Evolutionary conservation across 208 protist species (phyloP).

Genomic region (Lotmaria passim): DNA sequence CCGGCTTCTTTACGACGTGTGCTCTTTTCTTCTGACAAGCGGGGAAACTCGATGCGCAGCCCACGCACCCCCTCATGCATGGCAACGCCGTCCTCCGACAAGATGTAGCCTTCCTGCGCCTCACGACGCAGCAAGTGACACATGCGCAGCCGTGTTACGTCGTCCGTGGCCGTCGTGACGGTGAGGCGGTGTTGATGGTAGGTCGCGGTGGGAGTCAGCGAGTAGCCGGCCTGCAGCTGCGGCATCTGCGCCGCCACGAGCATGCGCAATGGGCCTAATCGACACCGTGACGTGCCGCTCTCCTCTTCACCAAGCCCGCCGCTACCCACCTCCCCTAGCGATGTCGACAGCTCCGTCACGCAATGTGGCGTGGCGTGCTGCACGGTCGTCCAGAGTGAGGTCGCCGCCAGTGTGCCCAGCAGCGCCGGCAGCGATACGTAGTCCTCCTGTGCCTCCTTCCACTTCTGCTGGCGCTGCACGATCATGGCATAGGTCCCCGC

Average conservation of each 20-base stretch:
- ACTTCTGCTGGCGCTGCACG: conserved; percentile 49
- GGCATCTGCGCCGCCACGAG: conserved; percentile 81
- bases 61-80: conserved; percentile 40
- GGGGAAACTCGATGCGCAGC: conserved; percentile 43
- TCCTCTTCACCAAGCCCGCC: background rate
- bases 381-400: conserved; percentile 65
- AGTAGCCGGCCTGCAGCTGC: conserved; percentile 68
- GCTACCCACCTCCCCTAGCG: background rate
- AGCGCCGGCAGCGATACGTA: conserved; percentile 60
- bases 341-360: conserved; percentile 23
- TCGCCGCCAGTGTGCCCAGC: conserved; percentile 40
- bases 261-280: conserved; percentile 40
- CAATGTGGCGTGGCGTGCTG: conserved; percentile 37
- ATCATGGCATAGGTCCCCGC: conserved; percentile 63
- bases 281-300: background rate
- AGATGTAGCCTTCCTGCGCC: conserved; percentile 54
- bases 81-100: conserved; percentile 85
- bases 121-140: conserved; percentile 86
- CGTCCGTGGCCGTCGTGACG: conserved; percentile 59
- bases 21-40: background rate
- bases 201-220: conserved; percentile 67
- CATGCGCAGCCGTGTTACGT: conserved; percentile 62
- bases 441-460: conserved; percentile 59
- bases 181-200: conserved; percentile 48
- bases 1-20: background rate